These are phyloP conservation scores for Tricholomella constricta DNA, from an alignment of 768 basidiomycete species.

Conservation along the genomic window DNA sequence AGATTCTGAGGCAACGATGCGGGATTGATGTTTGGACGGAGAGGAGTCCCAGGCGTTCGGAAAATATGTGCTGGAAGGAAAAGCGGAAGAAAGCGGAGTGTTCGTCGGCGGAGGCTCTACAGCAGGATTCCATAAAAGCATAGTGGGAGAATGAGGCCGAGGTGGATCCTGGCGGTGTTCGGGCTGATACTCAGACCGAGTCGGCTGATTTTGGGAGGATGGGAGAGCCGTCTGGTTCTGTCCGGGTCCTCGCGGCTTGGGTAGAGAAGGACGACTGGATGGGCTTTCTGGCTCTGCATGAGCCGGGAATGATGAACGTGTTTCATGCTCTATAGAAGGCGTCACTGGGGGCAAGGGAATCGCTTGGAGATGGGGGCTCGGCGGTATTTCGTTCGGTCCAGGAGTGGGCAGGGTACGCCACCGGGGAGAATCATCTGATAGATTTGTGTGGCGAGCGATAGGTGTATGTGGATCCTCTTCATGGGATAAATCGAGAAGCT, in stretches of 20 bases:
- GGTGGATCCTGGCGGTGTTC: conserved; percentile 28
- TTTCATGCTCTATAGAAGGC: conserved; percentile 31
- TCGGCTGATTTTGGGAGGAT: conserved; percentile 24
- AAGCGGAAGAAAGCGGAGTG: conserved; percentile 54
- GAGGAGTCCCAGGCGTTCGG: conserved; percentile 85
- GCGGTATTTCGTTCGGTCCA: conserved; percentile 59
- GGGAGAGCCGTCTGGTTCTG: conserved; percentile 16
- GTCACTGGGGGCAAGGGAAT: conserved; percentile 51
- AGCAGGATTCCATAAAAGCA: conserved; percentile 80
- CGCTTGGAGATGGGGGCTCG: conserved; percentile 54
- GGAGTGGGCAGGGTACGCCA: conserved; percentile 64
- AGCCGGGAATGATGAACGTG: conserved; percentile 10
- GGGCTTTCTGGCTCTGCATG: conserved; percentile 13
- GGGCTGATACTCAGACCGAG: conserved; percentile 5
- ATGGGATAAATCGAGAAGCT: conserved; percentile 12
- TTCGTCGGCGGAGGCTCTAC: conserved; percentile 75
- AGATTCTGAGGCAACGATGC: conserved; percentile 39
- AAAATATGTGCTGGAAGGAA: conserved; percentile 78
- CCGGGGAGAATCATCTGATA: conserved; percentile 35
- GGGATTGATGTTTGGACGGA: conserved; percentile 36
- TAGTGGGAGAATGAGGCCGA: conserved; percentile 60
- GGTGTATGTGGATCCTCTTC: conserved; percentile 42
- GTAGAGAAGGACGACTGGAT: conserved; percentile 9
- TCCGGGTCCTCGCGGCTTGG: conserved; percentile 15
- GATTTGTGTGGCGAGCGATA: conserved; percentile 27